Evolutionary conservation across 345 rosid species (phyloP), one percentile per base, ranked within the genome.

Genomic region (Orychophragmus violaceus): DNA sequence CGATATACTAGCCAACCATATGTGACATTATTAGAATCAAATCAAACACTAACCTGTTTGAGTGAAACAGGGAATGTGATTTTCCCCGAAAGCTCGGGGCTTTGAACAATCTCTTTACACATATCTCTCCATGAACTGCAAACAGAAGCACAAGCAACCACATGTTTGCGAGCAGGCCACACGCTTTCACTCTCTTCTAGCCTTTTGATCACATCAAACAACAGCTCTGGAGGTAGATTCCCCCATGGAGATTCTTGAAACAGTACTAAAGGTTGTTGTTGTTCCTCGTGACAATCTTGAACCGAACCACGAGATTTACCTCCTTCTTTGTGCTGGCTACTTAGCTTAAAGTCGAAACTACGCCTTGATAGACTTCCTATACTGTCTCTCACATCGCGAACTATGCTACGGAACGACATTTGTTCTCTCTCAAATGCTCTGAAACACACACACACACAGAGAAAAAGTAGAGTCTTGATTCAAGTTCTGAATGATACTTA

Each of bases 41-140:
- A 17, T 8, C 1, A n/a, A n/a, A n/a, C n/a, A n/a, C 72, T 2
- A 52, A 88, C 98, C 91, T 89, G 96, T 80, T 92, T 92, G 17
- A 92, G 78, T 2, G 98, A 89, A 78, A 89, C 88, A 0, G 98
- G 95, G 48, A 92, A 92, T 17, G 98, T 92, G 44, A 92, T 87
- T 82, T 86, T 89, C 52, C 97, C 98, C 3, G 83, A 84, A 46
- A 87, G 77, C 74, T 92, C 97, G 0, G 96, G 97, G 62, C 79
- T 83, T 56, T 59, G 75, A 22, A 92, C 98, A 50, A 92, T 86
- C 75, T 89, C 98, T 80, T 80, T 82, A 59, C 98, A 92, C 95
- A 92, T 89, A 61, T 84, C 93, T 74, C 97, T 86, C 98, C 98
- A 92, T 13, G 95, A 81, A 61, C 87, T 82, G 74, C 98, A 92